Base-by-base conservation (phyloP, 805 yeast species). In the Candida tallmaniae region DNA sequence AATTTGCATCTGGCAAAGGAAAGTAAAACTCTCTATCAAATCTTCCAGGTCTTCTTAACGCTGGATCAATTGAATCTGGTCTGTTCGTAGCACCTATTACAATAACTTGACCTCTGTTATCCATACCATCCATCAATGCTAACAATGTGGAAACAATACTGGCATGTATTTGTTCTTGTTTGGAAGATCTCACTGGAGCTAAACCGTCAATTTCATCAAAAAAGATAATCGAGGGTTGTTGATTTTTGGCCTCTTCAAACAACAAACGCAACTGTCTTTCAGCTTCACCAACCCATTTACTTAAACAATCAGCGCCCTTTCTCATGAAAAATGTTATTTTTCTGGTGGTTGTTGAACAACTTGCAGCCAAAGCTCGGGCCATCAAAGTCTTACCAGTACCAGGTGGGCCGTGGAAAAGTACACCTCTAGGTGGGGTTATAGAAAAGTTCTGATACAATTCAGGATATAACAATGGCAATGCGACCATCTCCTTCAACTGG, bases 241-340 rank as follows among this genome's bases (percentile, higher is more conserved):
- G 89, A 44, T 85, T 87, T 48, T 83, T 83, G 1, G 98, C 98
- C 59, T 93, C 97, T 61, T 93, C 97, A 56, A 93, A 93, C 37
- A 93, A 62, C 27, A 90, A 65, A 40, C 98, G 67, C 41, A 93
- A 66, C 56, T 93, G 97, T 45, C 98, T 73, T 60, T 93, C 98
- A 5, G 97, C 97, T 59, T 93, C 98, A 50, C 98, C 98, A 3
- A 93, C 97, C 98, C 98, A 93, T 63, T 93, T 93, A 29, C 96
- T 85, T 47, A 93, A 65, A 53, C 95, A 84, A 57, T 93, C 98
- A 0, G 98, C 97, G 44, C 98, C 99, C 56, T 93, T 93, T 42
- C 99, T 68, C 98, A 93, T 93, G 60, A 88, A 93, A 52, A 93
- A 93, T 0, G 98, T 88, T 38, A 93, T 88, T 46, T 93, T 90